Conservation (phyloP, 805 yeast genomes). For the Pichia cabralensis region DNA sequence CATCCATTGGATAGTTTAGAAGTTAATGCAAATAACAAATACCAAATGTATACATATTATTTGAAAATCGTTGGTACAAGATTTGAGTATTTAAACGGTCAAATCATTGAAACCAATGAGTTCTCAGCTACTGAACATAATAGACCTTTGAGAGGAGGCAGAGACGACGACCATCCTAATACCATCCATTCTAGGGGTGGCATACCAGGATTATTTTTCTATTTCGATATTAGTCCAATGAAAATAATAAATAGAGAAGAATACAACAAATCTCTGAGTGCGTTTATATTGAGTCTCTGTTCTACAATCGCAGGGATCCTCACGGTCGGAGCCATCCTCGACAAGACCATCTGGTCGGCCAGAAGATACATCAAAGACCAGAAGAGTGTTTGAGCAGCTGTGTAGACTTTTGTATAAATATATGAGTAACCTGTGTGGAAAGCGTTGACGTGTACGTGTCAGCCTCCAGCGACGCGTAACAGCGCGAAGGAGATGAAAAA, state of each 20-base stretch:
- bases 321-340: conserved; percentile 84
- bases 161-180: conserved; percentile 85
- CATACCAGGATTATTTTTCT: conserved; percentile 77
- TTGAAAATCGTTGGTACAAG: conserved; percentile 87
- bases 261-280: conserved; percentile 67
- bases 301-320: conserved; percentile 90
- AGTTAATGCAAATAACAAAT: conserved; percentile 36
- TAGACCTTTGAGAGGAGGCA: conserved; percentile 77
- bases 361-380: conserved; percentile 64
- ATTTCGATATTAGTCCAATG: conserved; percentile 88
- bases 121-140: conserved; percentile 84
- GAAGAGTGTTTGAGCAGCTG: too few species aligned
- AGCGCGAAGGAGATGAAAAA: too few species aligned
- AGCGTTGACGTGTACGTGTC: too few species aligned
- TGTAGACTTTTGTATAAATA: too few species aligned
- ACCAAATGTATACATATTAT: conserved; percentile 64
- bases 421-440: too few species aligned
- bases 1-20: conserved; percentile 58
- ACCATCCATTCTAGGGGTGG: conserved; percentile 81
- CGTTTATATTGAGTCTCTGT: conserved; percentile 71
- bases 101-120: conserved; percentile 68
- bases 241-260: conserved; percentile 80
- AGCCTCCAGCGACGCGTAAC: too few species aligned
- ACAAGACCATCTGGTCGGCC: conserved; percentile 82
- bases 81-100: conserved; percentile 54